phyloP scores from a whole-genome alignment of 2,329 filamentous ascomycete species.

The Penicillium sp. region DNA sequence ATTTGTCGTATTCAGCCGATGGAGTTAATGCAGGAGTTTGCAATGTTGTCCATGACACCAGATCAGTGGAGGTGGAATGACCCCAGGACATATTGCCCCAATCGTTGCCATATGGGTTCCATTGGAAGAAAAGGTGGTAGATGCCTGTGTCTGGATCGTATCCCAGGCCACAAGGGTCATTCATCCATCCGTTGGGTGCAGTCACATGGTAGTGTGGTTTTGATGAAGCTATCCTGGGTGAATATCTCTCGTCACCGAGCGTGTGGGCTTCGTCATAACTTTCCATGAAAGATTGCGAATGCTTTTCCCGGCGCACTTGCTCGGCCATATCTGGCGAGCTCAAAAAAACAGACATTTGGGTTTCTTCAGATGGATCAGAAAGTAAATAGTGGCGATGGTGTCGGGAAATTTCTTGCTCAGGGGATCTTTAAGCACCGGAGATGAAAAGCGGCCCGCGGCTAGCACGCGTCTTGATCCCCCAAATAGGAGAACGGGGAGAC shows the following conservation, averaged over 20 bases:
- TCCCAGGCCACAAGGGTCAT: constrained; percentile 45
- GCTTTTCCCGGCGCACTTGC: constrained; percentile 1
- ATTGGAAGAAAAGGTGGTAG: constrained; percentile 47
- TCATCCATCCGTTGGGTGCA: constrained; percentile 43
- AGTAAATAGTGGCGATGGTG: too few species aligned
- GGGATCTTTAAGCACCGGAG: too few species aligned
- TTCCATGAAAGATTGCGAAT: constrained; percentile 5
- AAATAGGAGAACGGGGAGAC: not conserved
- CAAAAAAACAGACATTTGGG: constrained; percentile 15
- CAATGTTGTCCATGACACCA: constrained; percentile 39
- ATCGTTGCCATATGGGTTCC: constrained; percentile 43
- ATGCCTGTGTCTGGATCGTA: constrained; percentile 40
- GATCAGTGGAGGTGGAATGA: constrained; percentile 37
- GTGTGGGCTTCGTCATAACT: not conserved
- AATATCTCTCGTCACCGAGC: constrained; percentile 13
- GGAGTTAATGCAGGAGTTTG: constrained; percentile 33
- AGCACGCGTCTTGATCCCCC: not conserved
- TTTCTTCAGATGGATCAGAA: too few species aligned
- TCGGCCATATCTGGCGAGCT: not conserved
- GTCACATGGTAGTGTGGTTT: constrained; percentile 38
- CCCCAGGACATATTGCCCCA: constrained; percentile 48
- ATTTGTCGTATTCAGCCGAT: constrained; percentile 36
- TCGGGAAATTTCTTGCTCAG: too few species aligned
- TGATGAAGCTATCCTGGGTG: not conserved
- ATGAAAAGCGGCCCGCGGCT: too few species aligned